Evolutionary conservation across 257 asterid species (phyloP), one percentile per base, ranked within the genome.

Genomic region (Solanum sparsipilum): DNA sequence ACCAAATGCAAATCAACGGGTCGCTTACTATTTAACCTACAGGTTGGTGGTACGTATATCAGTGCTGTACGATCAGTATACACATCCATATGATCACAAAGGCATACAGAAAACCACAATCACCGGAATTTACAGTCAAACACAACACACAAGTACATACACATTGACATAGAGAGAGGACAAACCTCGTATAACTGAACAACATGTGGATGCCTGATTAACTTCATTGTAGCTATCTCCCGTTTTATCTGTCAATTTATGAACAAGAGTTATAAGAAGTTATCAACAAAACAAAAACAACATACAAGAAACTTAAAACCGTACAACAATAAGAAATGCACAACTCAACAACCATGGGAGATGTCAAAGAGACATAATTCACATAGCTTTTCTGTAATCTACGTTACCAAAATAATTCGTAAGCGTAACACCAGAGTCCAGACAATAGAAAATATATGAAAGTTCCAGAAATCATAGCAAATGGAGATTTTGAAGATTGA

Each of bases 211-310:
- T 96, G 99, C 65, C 94, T 95, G 36, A 96, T 93, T 88, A 96
- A 86, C 89, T 96, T 96, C 98, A 96, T 94, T 4, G 99, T 96
- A 9, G 98, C 98, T 84, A 96, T 94, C 92, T 96, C 99, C 86
- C 98, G 93, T 91, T 90, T 94, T 89, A 96, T 94, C 99, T 96
- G 98, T 84, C 90, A 87, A 85, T 86, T 58, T 88, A 89, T 81
- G 29, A 81, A 81, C 41, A 27, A 81, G 39, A 15, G 18, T 16
- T 29, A 41, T 29, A 46, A 81, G 63, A 27, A 16, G 68, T 46
- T 8, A 72, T 65, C 72, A 72, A 70, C 32, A 88, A 75, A 27
- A 56, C 27, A 71, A 46, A 38, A n/a, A 25, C 84, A 89, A 9
- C 86, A 91, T 36, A 12, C 88, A 72, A 84, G 78, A 75, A 79